Evolutionary conservation across 352 stramenopile species (phyloP).

Genomic region (Globisporangium iwayamae): DNA sequence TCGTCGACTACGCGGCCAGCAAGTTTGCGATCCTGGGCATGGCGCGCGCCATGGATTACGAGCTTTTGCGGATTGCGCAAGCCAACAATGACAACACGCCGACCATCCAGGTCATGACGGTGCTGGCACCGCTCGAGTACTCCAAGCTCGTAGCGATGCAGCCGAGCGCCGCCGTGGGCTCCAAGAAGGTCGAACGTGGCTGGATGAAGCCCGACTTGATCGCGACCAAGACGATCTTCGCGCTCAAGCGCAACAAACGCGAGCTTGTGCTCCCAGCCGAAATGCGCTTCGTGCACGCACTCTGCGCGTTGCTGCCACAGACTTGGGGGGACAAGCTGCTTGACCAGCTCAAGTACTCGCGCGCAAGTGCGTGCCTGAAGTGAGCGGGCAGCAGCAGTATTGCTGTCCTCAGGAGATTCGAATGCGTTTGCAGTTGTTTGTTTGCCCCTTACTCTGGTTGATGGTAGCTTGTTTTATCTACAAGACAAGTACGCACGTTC

Average conservation of each 20-base stretch:
- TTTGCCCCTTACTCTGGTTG: no score
- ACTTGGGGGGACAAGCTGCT: slow-evolving; percentile 19
- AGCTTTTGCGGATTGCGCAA: slow-evolving; percentile 8
- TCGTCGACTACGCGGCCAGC: slow-evolving; percentile 19
- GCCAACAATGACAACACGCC: not conserved
- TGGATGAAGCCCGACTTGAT: slow-evolving; percentile 17
- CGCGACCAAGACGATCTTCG: slow-evolving; percentile 8
- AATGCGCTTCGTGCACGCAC: slow-evolving; percentile 7
- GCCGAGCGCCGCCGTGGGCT: not conserved
- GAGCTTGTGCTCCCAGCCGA: slow-evolving; percentile 13
- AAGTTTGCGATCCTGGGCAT: slow-evolving; percentile 17
- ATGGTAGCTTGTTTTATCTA: no score
- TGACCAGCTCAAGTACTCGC: slow-evolving; percentile 17
- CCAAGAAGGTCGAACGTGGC: slow-evolving; percentile 10
- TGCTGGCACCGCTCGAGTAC: slow-evolving; percentile 13
- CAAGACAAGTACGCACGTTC: no score
- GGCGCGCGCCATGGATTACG: slow-evolving; percentile 8
- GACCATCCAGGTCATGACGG: slow-evolving; percentile 12
- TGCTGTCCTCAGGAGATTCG: no score
- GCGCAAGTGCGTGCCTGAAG: not conserved
- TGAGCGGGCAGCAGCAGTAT: not conserved
- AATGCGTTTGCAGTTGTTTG: no score
- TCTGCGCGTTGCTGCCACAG: slow-evolving; percentile 15
- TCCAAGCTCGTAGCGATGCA: slow-evolving; percentile 3
- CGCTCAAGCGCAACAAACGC: slow-evolving; percentile 19